Base-by-base conservation (phyloP, 129 eudicot species). In the Flaveria robusta region DNA sequence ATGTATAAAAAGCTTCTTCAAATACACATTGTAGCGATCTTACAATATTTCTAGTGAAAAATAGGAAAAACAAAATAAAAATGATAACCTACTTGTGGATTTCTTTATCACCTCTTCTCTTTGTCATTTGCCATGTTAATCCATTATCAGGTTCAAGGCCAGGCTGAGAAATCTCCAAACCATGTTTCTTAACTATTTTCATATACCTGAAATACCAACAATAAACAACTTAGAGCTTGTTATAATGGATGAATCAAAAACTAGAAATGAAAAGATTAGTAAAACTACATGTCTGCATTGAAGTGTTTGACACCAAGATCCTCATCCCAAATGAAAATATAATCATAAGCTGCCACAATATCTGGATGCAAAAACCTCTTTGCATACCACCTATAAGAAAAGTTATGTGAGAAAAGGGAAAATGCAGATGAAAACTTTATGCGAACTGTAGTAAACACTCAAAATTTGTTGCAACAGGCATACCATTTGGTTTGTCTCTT, bases 301-400 rank as follows among this genome's bases (percentile, higher is more conserved):
- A 91, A 91, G 85, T 91, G 96, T 83, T 91, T 85, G 43, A 91
- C 92, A 64, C 96, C 97, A 50, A 91, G 92, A 81, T 91, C 97
- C 83, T 91, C 98, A 70, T 92, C 98, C 98, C 98, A 92, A 49
- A 92, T 86, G 78, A 92, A 92, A 51, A 92, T 87, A 72, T 91
- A 91, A 20, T 91, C 97, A 89, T 91, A 91, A 22, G 97, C 96
- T 81, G 97, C 90, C 47, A 91, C 88, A 43, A 91, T 83, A 85
- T 91, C 96, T 16, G 97, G 97, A 83, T 91, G 97, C 83, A 91
- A 52, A 75, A 91, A 91, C 82, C 97, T 81, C 85, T 91, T 91
- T 37, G 96, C 97, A 80, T 87, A 91, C 97, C 97, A 91, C 97
- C 97, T 91, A 24, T 26, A 18, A 6, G 26, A 37, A 46, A 58